Evolutionary conservation across 768 basidiomycete species (phyloP).

Genomic region (Termitomyces eurrhizus): DNA sequence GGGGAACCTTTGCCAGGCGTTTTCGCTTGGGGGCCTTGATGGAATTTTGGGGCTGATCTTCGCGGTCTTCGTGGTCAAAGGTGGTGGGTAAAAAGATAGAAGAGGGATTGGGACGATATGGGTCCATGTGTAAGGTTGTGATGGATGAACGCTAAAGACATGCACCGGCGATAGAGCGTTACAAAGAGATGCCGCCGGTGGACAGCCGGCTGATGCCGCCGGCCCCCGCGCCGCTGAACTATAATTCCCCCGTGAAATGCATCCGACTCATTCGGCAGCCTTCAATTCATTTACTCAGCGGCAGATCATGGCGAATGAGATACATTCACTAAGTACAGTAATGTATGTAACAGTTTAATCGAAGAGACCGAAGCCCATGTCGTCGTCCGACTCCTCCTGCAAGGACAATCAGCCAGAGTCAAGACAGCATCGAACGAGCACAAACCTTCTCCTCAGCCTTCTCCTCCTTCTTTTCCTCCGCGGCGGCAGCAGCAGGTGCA

Average conservation of each 20-base stretch:
- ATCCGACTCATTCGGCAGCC: background rate
- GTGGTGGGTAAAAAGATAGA: slow-evolving; percentile 20
- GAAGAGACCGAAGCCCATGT: slow-evolving; percentile 99
- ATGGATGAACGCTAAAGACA: slow-evolving; percentile 17
- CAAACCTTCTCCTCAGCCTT: slow-evolving; percentile 86
- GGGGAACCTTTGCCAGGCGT: slow-evolving; percentile 46
- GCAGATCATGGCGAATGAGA: background rate
- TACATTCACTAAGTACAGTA: slow-evolving; percentile 8
- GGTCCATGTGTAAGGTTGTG: slow-evolving; percentile 32
- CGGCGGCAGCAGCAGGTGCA: slow-evolving; percentile 53
- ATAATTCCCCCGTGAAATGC: background rate
- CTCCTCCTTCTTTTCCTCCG: slow-evolving; percentile 79
- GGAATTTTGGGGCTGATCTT: slow-evolving; percentile 27
- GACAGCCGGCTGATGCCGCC: slow-evolving; percentile 19
- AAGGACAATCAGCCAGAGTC: background rate
- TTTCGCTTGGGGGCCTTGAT: slow-evolving; percentile 52
- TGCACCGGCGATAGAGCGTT: slow-evolving; percentile 21
- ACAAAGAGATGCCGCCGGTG: slow-evolving; percentile 30
- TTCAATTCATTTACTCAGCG: background rate
- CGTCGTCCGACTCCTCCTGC: slow-evolving; percentile 93
- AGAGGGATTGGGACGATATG: slow-evolving; percentile 24
- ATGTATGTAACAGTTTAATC: slow-evolving; percentile 50
- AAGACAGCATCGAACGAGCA: slow-evolving; percentile 13
- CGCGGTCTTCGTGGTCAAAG: slow-evolving; percentile 26
- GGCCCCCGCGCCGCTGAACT: slow-evolving; percentile 11